Evolutionary conservation across 2,329 filamentous ascomycete genomes (phyloP).

Genomic region (Pseudofabraea citricarpa): DNA sequence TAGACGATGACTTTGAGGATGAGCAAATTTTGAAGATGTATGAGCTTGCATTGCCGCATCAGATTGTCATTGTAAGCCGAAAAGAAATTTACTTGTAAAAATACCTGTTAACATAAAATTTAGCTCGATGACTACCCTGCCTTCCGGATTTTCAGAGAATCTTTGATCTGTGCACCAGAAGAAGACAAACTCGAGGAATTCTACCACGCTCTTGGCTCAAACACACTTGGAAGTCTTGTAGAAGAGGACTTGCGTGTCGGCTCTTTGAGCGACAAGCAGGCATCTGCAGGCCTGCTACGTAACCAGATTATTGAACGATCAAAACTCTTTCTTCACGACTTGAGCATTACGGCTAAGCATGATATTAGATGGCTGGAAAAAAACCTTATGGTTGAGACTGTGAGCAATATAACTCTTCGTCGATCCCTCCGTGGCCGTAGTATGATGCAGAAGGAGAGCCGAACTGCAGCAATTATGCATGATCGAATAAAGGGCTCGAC

Average conservation of each 20-base stretch:
- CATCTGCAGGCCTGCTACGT: constrained; percentile 62
- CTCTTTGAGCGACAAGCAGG: constrained; percentile 59
- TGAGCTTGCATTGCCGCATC: constrained; percentile 65
- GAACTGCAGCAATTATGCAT: constrained; percentile 65
- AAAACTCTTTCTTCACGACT: constrained; percentile 83
- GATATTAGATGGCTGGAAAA: constrained; percentile 89
- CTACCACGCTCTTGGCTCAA: constrained; percentile 75
- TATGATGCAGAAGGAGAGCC: constrained; percentile 67
- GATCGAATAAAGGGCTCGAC: constrained; percentile 51
- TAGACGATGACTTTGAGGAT: constrained; percentile 40
- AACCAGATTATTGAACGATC: constrained; percentile 83
- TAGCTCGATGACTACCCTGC: constrained; percentile 78
- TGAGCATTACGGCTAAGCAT: constrained; percentile 66
- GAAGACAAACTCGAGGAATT: constrained; percentile 84
- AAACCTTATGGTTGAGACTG: constrained; percentile 72
- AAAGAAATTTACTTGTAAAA: too few species aligned
- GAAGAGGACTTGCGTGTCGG: constrained; percentile 68
- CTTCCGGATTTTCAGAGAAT: constrained; percentile 82
- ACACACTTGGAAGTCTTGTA: constrained; percentile 70
- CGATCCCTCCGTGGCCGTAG: constrained; percentile 68
- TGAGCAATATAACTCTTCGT: constrained; percentile 72
- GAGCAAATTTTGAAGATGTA: constrained; percentile 44
- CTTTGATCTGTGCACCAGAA: constrained; percentile 80
- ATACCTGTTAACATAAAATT: too few species aligned
- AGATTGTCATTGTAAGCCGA: constrained; percentile 65